A percentile compares a stretch with the other conserved stretches of the same genome.
Evolutionary conservation across 2,329 filamentous ascomycete genomes (phyloP).

Genomic region (Microcyclospora pomicola): DNA sequence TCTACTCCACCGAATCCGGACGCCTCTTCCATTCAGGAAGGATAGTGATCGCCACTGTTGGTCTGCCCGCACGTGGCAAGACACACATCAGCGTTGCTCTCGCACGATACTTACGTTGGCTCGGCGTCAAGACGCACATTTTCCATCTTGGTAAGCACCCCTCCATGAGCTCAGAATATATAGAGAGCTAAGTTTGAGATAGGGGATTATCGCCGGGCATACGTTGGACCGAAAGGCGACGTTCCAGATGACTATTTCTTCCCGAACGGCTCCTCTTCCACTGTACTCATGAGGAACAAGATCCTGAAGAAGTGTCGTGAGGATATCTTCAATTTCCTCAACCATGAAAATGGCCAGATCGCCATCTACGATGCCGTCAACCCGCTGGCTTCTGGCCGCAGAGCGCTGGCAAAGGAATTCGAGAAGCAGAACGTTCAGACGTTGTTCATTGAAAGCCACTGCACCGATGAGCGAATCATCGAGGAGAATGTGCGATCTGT

Average conservation of each 20-base stretch:
- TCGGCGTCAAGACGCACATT: conserved; percentile 94
- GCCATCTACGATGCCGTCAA: conserved; percentile 99
- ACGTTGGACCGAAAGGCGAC: conserved; percentile 66
- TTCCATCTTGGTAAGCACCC: conserved; percentile 53
- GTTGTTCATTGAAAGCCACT: conserved; percentile 90
- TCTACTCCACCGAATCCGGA: conserved; percentile 97
- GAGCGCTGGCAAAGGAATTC: conserved; percentile 84
- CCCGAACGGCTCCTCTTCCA: conserved; percentile 80
- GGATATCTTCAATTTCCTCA: conserved; percentile 91
- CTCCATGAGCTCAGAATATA: no score
- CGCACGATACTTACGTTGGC: conserved; percentile 87
- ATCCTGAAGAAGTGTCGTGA: conserved; percentile 95
- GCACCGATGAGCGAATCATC: conserved; percentile 84
- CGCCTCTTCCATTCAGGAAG: conserved; percentile 92
- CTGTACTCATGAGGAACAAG: conserved; percentile 88
- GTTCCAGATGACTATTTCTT: conserved; percentile 98
- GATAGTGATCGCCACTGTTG: conserved; percentile 95
- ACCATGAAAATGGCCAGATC: conserved; percentile 94
- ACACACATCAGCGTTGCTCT: conserved; percentile 96
- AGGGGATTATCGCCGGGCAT: conserved; percentile 88
- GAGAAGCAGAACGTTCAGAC: conserved; percentile 95
- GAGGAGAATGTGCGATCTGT: conserved; percentile 94
- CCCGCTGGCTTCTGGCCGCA: conserved; percentile 66
- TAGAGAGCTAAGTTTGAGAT: no score
- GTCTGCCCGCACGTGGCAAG: conserved; percentile 86